Conservation (phyloP, 164 flowering plant species). For the Houttuynia cordata region DNA sequence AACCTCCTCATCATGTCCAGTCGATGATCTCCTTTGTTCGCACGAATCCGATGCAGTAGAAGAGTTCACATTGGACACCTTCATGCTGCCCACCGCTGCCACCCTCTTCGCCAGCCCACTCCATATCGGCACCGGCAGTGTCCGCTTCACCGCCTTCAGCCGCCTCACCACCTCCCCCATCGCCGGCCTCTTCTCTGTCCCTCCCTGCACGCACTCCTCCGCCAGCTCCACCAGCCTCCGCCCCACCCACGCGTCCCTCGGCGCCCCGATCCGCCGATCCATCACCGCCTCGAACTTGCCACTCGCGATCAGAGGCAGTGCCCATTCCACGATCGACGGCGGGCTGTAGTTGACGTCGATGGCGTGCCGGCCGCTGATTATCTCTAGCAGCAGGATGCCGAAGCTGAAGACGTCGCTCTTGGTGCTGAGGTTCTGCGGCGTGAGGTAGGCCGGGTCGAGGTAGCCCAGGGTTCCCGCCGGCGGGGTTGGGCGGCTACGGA, state of each 20-base stretch:
- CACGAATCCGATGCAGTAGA: background rate
- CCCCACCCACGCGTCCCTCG: constrained; percentile 27
- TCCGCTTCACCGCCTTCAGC: constrained; percentile 26
- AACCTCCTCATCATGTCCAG: too few species aligned
- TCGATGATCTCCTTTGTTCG: background rate
- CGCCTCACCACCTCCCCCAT: constrained; percentile 58
- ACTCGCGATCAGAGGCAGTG: constrained; percentile 44
- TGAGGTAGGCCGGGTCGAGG: constrained; percentile 58
- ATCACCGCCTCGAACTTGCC: constrained; percentile 28
- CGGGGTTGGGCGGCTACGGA: constrained; percentile 40
- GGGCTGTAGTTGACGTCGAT: constrained; percentile 75
- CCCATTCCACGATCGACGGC: constrained; percentile 81
- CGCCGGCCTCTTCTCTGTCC: constrained; percentile 54
- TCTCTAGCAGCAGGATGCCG: constrained; percentile 60
- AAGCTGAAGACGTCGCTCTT: constrained; percentile 75
- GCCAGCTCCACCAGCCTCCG: constrained; percentile 41
- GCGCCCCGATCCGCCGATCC: constrained; percentile 40
- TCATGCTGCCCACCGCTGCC: constrained; percentile 25
- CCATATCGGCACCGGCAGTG: constrained; percentile 29
- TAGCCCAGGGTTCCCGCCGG: constrained; percentile 85
- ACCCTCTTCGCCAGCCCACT: constrained; percentile 25
- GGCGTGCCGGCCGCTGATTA: constrained; percentile 66
- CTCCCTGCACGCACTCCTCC: constrained; percentile 47
- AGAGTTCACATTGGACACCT: constrained; percentile 38
- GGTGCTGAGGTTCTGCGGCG: constrained; percentile 48